Percentiles rank a stretch among this genome's conserved stretches.
Evolutionary conservation across 192 early-diverging fungal genomes (phyloP).

Genomic region (Backusella psychrophila): DNA sequence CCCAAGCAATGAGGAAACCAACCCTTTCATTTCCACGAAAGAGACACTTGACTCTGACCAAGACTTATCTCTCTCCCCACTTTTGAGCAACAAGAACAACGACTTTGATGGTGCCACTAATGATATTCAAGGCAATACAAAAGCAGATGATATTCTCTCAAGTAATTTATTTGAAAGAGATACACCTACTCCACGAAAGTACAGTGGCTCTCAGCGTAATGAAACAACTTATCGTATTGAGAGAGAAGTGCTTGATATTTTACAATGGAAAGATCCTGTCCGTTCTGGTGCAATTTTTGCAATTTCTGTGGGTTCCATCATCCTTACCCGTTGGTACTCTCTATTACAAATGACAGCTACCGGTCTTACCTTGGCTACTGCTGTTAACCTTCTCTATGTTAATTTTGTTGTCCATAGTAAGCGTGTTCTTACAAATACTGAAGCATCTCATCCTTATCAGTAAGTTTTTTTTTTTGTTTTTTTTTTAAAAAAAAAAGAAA

Average conservation of each 20-base stretch:
- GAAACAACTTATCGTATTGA: conserved; percentile 15
- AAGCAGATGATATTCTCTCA: background rate
- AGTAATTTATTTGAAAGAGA: background rate
- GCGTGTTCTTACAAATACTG: conserved; percentile 2
- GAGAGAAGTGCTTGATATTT: background rate
- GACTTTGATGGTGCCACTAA: background rate
- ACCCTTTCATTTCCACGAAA: background rate
- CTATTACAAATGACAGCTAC: conserved; percentile 18
- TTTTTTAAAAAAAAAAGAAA: no score
- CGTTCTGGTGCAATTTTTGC: conserved; percentile 13
- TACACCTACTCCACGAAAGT: background rate
- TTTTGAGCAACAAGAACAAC: background rate
- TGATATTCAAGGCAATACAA: background rate
- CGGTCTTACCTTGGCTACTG: conserved; percentile 14
- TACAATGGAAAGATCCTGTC: conserved; percentile 25
- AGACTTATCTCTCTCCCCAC: background rate
- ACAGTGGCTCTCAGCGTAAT: conserved; percentile 1
- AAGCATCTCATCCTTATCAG: conserved; percentile 3
- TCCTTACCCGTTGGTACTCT: conserved; percentile 23
- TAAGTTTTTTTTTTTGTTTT: background rate
- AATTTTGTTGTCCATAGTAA: conserved; percentile 9
- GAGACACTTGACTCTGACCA: background rate
- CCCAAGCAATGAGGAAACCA: background rate
- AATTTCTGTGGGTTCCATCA: conserved; percentile 2
- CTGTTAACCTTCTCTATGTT: conserved; percentile 24